Percentiles rank a stretch among this genome's conserved stretches.
Evolutionary conservation across 106 monocot genomes (phyloP).

Genomic region (Cymbidium sinense): DNA sequence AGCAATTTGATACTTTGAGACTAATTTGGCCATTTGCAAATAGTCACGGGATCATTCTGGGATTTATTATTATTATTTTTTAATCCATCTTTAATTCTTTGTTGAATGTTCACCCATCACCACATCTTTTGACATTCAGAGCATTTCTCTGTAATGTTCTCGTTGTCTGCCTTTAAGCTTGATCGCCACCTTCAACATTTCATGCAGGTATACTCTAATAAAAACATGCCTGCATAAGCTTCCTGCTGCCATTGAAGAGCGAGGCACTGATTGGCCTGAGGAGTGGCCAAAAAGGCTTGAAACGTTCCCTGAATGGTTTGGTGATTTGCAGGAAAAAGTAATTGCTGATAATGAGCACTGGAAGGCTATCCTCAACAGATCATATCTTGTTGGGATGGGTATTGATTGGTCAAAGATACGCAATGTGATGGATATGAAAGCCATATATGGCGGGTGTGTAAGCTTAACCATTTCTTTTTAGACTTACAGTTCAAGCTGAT

Average conservation of each 20-base stretch:
- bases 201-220: slow-evolving; percentile 65
- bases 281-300: slow-evolving; percentile 96
- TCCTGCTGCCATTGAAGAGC: slow-evolving; percentile 69
- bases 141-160: not conserved
- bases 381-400: slow-evolving; percentile 82
- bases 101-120: no score
- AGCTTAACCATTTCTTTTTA: not conserved
- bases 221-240: slow-evolving; percentile 64
- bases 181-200: not conserved
- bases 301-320: slow-evolving; percentile 81
- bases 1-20: no score
- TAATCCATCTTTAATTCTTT: no score
- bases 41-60: no score
- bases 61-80: no score
- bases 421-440: slow-evolving; percentile 93
- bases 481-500: not conserved
- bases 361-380: slow-evolving; percentile 66
- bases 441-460: slow-evolving; percentile 75
- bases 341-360: slow-evolving; percentile 63
- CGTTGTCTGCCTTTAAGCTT: not conserved
- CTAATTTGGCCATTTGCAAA: no score
- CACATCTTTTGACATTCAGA: no score
- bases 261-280: slow-evolving; percentile 89
- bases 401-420: slow-evolving; percentile 82
- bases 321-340: slow-evolving; percentile 50